Conservation (phyloP, 306 rosid genomes). For the Calophaca sinica region DNA sequence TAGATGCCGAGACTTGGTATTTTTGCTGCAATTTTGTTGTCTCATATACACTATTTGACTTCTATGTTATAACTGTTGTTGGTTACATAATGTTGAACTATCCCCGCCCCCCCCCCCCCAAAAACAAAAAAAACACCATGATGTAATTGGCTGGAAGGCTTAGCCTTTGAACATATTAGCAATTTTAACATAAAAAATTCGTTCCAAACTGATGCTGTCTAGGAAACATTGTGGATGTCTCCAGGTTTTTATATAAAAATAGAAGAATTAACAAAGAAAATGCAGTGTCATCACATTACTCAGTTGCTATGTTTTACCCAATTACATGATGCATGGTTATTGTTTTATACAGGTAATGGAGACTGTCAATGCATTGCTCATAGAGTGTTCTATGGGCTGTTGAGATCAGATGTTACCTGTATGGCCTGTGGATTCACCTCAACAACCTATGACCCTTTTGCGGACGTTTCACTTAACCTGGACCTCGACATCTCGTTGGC, state of each 20-base stretch:
- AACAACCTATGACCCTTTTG: conserved; percentile 86
- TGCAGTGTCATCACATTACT: conserved; percentile 26
- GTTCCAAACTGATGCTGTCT: no score
- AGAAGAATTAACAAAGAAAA: neutral
- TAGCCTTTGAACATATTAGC: conserved; percentile 16
- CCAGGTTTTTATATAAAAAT: neutral
- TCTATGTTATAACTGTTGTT: conserved; percentile 17
- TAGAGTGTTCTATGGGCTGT: conserved; percentile 76
- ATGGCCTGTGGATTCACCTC: conserved; percentile 92
- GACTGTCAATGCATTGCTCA: conserved; percentile 91
- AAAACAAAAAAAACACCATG: neutral
- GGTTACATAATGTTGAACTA: neutral
- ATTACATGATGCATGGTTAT: conserved; percentile 36
- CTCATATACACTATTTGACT: neutral
- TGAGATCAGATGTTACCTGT: conserved; percentile 94
- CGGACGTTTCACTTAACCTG: conserved; percentile 88
- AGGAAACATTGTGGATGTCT: conserved; percentile 6
- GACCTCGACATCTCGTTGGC: conserved; percentile 46
- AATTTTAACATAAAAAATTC: neutral
- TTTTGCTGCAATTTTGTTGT: conserved; percentile 37
- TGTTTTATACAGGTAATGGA: conserved; percentile 60
- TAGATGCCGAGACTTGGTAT: conserved; percentile 11
- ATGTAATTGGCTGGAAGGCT: conserved; percentile 15
- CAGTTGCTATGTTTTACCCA: conserved; percentile 28
- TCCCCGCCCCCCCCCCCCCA: no score